Evolutionary conservation across 2,329 filamentous ascomycete species (phyloP), one percentile per base, ranked within the genome.

Genomic region (Colletotrichum cereale): DNA sequence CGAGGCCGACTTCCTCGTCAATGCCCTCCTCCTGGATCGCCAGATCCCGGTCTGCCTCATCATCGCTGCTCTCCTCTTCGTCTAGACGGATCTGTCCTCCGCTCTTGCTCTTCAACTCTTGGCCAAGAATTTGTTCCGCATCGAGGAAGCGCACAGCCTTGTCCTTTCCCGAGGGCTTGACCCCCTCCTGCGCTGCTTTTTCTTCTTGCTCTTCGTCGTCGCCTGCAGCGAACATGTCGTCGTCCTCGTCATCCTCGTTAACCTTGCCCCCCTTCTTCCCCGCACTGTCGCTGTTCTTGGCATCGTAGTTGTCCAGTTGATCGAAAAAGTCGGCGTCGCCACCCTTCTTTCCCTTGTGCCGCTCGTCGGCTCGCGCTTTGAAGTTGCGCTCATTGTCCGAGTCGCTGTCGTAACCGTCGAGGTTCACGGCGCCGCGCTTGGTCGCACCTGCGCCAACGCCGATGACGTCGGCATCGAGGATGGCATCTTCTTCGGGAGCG

Each of bases 401-500:
- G 82, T 99, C 96, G 12, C 93, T 96, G 76, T 98, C 96, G 83
- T 98, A 99, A 62, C 96, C 96, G 78, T 98, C 96, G 50, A 99
- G 90, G 78, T 98, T 98, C 66, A 99, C 93, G 0, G 96, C 96
- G 75, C 96, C 96, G 73, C 96, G 93, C 81, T 97, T 97, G 0
- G 94, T 93, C 50, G 90, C 88, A 40, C 89, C 88, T 12, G 91
- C 90, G 1, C 89, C 89, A 2, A 91, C 93, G 21, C 95, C 95
- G 74, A 98, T 98, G 48, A 98, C 95, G 79, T 98, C 96, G 29
- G 95, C 94, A 62, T 97, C 94, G 11, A 99, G 88, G 36, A 96
- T 88, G 0, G 90, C 89, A 76, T 95, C 86, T 55, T 93, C 90
- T 74, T 93, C 92, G 2, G 89, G 88, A 2, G 90, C 92, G 79